A percentile compares a stretch with the other conserved stretches of the same genome.
phyloP scores from a whole-genome alignment of 768 basidiomycete genomes.

The Kwoniella sp. region DNA sequence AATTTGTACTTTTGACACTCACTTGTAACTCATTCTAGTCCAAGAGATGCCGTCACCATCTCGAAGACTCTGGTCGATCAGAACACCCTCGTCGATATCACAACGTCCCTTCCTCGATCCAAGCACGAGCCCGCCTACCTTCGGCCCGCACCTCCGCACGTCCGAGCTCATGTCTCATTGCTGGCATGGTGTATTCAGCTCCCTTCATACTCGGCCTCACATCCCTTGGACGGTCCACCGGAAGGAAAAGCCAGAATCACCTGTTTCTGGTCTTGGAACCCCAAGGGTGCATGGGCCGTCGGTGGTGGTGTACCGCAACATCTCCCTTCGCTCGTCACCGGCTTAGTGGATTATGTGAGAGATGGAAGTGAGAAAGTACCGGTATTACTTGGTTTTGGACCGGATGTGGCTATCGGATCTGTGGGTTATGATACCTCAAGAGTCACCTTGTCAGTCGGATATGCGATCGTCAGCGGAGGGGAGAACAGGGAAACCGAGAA shows the following conservation, averaged over 20 bases:
- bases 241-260: conserved; percentile 65
- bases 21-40: conserved; percentile 60
- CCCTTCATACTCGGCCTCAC: conserved; percentile 25
- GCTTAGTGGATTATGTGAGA: conserved; percentile 76
- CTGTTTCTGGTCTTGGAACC: conserved; percentile 94
- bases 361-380: conserved; percentile 76
- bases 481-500: conserved; percentile 61
- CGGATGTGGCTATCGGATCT: conserved; percentile 77
- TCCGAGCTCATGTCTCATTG: conserved; percentile 82
- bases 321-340: conserved; percentile 79
- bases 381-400: conserved; percentile 73
- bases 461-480: conserved; percentile 73
- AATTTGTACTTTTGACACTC: background rate
- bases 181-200: conserved; percentile 92
- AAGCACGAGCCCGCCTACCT: conserved; percentile 87
- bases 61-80: conserved; percentile 80
- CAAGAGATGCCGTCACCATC: conserved; percentile 91
- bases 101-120: conserved; percentile 90
- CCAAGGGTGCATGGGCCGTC: conserved; percentile 82
- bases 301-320: conserved; percentile 74
- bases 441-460: conserved; percentile 79
- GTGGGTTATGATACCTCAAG: conserved; percentile 78
- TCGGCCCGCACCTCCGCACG: conserved; percentile 86
- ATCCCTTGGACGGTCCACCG: conserved; percentile 56
- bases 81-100: conserved; percentile 81